phyloP scores from a whole-genome alignment of 805 yeast genomes.

The Candida palmyrensis region DNA sequence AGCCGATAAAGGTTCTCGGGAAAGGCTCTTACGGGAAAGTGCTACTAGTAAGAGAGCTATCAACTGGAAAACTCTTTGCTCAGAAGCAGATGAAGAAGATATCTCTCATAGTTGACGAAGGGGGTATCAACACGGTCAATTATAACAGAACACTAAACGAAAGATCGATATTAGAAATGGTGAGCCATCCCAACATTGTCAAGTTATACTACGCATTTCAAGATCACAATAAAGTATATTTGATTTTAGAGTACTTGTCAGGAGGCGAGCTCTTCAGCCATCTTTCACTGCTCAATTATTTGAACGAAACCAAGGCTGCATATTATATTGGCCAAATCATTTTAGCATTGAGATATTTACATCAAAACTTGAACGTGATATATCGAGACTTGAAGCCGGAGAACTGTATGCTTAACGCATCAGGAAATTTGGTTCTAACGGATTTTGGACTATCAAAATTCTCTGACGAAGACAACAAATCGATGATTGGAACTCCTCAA shows the following conservation, averaged over 20 bases:
- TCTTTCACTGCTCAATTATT: slow-evolving; percentile 21
- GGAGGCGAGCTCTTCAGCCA: slow-evolving; percentile 45
- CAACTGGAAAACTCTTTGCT: slow-evolving; percentile 37
- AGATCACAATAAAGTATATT: slow-evolving; percentile 38
- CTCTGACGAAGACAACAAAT: slow-evolving; percentile 17
- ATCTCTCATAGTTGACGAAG: slow-evolving; percentile 28
- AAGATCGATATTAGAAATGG: slow-evolving; percentile 34
- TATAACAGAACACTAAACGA: slow-evolving; percentile 38
- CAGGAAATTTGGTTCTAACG: slow-evolving; percentile 38
- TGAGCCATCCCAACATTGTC: slow-evolving; percentile 40
- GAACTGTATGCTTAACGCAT: slow-evolving; percentile 38
- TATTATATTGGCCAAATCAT: slow-evolving; percentile 40
- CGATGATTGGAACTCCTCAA: slow-evolving; percentile 42
- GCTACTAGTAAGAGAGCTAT: slow-evolving; percentile 30
- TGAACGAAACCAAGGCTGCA: slow-evolving; percentile 32
- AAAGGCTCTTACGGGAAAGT: slow-evolving; percentile 43
- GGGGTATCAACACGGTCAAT: slow-evolving; percentile 13
- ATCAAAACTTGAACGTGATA: slow-evolving; percentile 31
- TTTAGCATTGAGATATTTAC: slow-evolving; percentile 35
- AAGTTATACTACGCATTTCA: slow-evolving; percentile 41
- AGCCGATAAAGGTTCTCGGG: slow-evolving; percentile 39
- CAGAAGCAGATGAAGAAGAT: slow-evolving; percentile 40
- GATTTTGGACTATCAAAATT: slow-evolving; percentile 42
- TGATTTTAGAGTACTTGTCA: slow-evolving; percentile 39
- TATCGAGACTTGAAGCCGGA: slow-evolving; percentile 43